These are phyloP conservation scores for Pseudocercospora crystallina DNA, from an alignment of 2,329 filamentous ascomycete genomes.

Conservation along the genomic window DNA sequence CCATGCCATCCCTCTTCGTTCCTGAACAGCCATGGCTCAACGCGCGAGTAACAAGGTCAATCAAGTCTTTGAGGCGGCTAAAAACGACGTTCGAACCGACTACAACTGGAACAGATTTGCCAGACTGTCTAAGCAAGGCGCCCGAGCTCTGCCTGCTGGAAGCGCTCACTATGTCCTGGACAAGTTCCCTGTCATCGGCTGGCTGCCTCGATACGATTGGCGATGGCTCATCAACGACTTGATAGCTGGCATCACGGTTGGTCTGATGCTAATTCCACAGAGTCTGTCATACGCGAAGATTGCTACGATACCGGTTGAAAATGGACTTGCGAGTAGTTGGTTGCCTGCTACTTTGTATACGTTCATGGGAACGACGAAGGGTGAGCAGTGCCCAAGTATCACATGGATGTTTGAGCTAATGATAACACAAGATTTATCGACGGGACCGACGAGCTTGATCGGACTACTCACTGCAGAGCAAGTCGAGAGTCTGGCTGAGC, in stretches of 20 bases:
- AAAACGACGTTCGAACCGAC: conserved; percentile 23
- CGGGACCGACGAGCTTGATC: conserved; percentile 64
- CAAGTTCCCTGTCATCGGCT: conserved; percentile 62
- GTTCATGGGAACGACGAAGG: conserved; percentile 63
- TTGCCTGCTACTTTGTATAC: conserved; percentile 58
- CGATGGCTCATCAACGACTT: conserved; percentile 63
- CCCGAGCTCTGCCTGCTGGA: conserved; percentile 51
- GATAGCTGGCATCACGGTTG: conserved; percentile 62
- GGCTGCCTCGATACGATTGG: conserved; percentile 62
- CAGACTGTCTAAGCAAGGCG: conserved; percentile 34
- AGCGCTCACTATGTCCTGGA: conserved; percentile 57
- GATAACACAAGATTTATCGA: conserved; percentile 54
- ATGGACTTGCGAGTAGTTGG: conserved; percentile 62
- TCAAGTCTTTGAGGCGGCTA: conserved; percentile 11
- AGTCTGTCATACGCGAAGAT: conserved; percentile 63
- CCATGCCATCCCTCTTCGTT: too few species aligned
- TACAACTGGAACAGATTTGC: conserved; percentile 30
- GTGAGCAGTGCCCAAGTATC: conserved; percentile 32
- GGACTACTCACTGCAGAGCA: conserved; percentile 64
- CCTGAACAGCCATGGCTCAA: too few species aligned
- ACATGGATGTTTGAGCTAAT: not conserved
- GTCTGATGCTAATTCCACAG: conserved; percentile 55
- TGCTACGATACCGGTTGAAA: conserved; percentile 60
- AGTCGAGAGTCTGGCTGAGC: conserved; percentile 44
- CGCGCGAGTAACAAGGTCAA: not conserved